Base-by-base conservation (phyloP, 768 basidiomycete species). In the Collybiopsis confluens region DNA sequence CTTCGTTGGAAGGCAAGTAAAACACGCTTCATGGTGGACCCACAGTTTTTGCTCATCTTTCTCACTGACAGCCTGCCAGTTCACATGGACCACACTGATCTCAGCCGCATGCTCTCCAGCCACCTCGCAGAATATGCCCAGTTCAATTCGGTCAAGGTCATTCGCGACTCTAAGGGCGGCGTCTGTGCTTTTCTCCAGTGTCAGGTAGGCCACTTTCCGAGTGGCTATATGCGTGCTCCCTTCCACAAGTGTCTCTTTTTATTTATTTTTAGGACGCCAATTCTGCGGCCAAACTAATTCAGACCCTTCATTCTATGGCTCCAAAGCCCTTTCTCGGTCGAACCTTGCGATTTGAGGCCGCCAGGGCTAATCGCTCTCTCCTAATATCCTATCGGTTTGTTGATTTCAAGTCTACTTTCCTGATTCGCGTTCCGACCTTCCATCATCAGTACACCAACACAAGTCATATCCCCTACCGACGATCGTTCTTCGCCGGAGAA, bases 141-240 rank as follows among this genome's bases (percentile, higher is more conserved):
- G 56, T 72, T 90, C 59, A 85, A 81, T 65, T 79, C 78, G 45
- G 77, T 91, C 65, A 82, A 81, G 63, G 82, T 90, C 49, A 80
- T 90, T 38, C 83, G 83, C 53, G 87, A 90, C 66, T 80, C 78
- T 54, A 86, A 84, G 65, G 87, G 87, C 36, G 85, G 88, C 13
- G 80, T 87, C 42, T 92, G 90, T 63, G 90, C 90, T 54, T 92
- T 92, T 65, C 84, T 90, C 21, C 90, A 92, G 68, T 91, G 89
- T 75, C 79, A 89, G 75, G 90, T 42, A 42, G 24, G 28, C 23
- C 16, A 26, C 30, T 33, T 15, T 40, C 36, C 7, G n/a, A n/a
- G n/a, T n/a, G 26, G 26, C 26, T 52, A 52, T 52, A 52, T 52
- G 50, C 50, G 50, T n/a, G 7, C 10, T 42, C n/a, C 6, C 6